Evolutionary conservation across 2,329 filamentous ascomycete species (phyloP).

Genomic region (Chaetomium globosum): DNA sequence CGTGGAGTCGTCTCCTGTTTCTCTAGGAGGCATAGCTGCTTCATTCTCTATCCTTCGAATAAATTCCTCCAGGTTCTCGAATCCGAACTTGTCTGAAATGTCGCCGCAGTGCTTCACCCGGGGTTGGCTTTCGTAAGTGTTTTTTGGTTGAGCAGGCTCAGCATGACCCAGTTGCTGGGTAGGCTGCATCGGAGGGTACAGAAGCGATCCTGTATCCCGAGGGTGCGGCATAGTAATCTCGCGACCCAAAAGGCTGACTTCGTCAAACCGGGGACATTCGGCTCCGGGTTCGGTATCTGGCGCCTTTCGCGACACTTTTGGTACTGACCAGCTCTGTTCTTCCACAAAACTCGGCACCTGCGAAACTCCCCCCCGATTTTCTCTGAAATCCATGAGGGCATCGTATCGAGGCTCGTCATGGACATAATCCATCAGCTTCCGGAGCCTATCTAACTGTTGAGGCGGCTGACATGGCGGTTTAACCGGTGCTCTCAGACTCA

Average conservation of each 20-base stretch:
- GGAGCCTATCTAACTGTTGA: background rate
- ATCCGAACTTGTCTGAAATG: background rate
- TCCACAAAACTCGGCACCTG: background rate
- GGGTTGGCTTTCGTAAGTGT: background rate
- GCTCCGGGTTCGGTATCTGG: background rate
- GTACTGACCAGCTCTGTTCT: background rate
- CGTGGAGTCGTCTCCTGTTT: background rate
- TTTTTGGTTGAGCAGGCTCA: background rate
- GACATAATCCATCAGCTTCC: background rate
- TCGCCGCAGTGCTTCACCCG: background rate
- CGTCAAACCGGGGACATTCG: background rate
- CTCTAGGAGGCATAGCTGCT: slow-evolving; percentile 5
- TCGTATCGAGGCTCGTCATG: background rate
- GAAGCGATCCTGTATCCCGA: background rate
- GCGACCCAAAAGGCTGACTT: background rate
- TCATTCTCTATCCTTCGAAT: slow-evolving; percentile 42
- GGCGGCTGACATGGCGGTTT: background rate
- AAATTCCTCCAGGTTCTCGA: slow-evolving; percentile 25
- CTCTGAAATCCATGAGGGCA: background rate
- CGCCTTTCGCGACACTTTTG: background rate
- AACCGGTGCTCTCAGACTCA: slow-evolving; percentile 24
- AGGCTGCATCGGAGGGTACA: background rate
- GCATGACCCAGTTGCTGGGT: background rate
- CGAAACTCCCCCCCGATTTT: background rate
- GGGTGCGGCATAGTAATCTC: background rate